A percentile compares a stretch with the other conserved stretches of the same genome.
Conservation (phyloP, 1,284 basidiomycete genomes). For the Neonothopanus nambi region DNA sequence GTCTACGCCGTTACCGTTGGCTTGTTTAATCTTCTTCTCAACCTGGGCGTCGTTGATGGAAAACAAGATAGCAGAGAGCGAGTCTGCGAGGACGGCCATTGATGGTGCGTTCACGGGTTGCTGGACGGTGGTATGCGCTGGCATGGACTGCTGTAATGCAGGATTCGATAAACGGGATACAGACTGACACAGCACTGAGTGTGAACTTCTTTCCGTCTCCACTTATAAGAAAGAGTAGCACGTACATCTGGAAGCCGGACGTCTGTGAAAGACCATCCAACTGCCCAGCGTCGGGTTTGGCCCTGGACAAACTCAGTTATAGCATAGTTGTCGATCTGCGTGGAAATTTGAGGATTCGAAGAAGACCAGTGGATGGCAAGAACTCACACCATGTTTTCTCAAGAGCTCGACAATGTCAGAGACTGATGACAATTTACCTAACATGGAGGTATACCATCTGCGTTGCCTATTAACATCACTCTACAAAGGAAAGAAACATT, state of each 20-base stretch:
- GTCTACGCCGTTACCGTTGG: too few relatives aligned
- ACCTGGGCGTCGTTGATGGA: background rate
- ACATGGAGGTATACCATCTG: slow-evolving; percentile 92
- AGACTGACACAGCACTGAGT: slow-evolving; percentile 35
- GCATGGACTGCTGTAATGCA: slow-evolving; percentile 50
- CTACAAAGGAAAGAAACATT: slow-evolving; percentile 3
- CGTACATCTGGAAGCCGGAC: slow-evolving; percentile 75
- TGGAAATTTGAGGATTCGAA: background rate
- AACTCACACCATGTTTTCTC: slow-evolving; percentile 49
- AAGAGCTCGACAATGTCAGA: slow-evolving; percentile 59
- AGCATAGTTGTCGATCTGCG: slow-evolving; percentile 83
- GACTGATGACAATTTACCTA: slow-evolving; percentile 84
- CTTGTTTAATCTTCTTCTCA: slow-evolving; percentile 20
- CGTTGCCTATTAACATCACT: background rate
- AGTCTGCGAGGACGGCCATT: slow-evolving; percentile 16
- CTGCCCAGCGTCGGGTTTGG: slow-evolving; percentile 84
- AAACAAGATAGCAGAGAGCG: background rate
- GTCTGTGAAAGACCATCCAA: slow-evolving; percentile 80
- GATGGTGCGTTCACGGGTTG: slow-evolving; percentile 32
- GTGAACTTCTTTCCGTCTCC: background rate
- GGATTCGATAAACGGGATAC: slow-evolving; percentile 51
- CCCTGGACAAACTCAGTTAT: slow-evolving; percentile 84
- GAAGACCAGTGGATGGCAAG: background rate
- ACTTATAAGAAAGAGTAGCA: background rate
- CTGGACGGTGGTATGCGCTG: slow-evolving; percentile 51